These are phyloP conservation scores for Cladosporium sp. DNA, from an alignment of 2,329 filamentous ascomycete species.

Conservation along the genomic window DNA sequence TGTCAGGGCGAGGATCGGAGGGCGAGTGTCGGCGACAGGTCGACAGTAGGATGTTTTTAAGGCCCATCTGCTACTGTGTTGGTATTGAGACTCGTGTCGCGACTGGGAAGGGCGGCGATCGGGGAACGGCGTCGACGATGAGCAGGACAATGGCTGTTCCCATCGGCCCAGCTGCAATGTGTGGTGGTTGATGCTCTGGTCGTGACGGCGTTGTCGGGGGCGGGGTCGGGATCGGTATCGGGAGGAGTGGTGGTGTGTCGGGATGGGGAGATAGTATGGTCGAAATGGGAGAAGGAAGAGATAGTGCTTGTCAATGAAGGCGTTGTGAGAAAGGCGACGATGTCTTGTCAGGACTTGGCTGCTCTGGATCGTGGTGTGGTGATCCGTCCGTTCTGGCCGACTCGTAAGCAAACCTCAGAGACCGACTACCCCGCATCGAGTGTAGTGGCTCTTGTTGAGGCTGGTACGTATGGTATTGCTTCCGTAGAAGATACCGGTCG, in stretches of 20 bases:
- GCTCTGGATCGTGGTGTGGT: neutral
- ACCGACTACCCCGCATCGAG: slow-evolving; percentile 15
- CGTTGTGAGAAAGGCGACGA: neutral
- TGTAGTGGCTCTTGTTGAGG: slow-evolving; percentile 8
- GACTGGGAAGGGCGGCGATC: neutral
- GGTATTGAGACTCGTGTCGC: neutral
- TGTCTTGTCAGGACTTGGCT: slow-evolving; percentile 3
- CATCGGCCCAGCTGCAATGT: slow-evolving; percentile 14
- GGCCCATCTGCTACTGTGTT: slow-evolving; percentile 15
- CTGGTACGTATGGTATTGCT: slow-evolving; percentile 12
- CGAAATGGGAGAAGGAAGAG: neutral
- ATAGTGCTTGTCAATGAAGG: neutral
- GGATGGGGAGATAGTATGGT: neutral
- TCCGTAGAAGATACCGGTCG: slow-evolving; percentile 13
- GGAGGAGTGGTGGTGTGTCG: neutral
- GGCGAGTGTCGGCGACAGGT: neutral
- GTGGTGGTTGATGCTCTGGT: slow-evolving; percentile 1
- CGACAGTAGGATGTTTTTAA: slow-evolving; percentile 12
- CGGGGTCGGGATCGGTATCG: neutral
- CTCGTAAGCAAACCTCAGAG: slow-evolving; percentile 13
- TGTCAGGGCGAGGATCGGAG: neutral
- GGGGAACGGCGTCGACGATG: neutral
- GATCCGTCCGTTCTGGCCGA: slow-evolving; percentile 6
- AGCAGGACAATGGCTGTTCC: slow-evolving; percentile 13
- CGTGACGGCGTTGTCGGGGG: neutral